A percentile compares a stretch with the other conserved stretches of the same genome.
phyloP scores from a whole-genome alignment of 345 rosid genomes.

The Brassica nigra region DNA sequence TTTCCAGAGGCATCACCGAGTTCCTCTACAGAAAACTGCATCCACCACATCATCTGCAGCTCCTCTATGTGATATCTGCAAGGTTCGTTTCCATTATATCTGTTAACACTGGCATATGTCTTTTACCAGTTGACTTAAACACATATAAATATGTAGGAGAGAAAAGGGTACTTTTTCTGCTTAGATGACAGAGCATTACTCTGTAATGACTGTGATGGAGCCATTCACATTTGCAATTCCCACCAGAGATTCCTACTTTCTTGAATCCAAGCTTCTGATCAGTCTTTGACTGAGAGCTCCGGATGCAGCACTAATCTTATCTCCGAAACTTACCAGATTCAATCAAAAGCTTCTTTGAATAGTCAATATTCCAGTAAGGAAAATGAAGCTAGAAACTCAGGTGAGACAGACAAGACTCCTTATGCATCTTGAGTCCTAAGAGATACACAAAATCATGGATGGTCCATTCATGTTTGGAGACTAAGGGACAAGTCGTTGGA shows the following conservation, averaged over 20 bases:
- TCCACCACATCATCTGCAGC: conserved; percentile 24
- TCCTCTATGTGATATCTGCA: conserved; percentile 47
- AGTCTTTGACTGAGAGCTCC: conserved; percentile 17
- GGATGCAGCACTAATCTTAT: conserved; percentile 31
- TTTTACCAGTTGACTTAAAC: neutral
- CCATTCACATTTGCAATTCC: conserved; percentile 37
- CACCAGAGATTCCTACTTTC: conserved; percentile 45
- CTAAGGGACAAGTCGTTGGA: neutral
- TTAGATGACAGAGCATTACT: conserved; percentile 49
- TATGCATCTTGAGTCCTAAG: conserved; percentile 16
- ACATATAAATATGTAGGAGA: conserved; percentile 25
- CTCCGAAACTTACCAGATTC: conserved; percentile 33
- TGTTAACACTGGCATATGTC: neutral
- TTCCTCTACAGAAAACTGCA: conserved; percentile 25
- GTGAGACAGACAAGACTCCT: conserved; percentile 9
- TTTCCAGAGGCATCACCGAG: conserved; percentile 41
- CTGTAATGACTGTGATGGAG: conserved; percentile 44
- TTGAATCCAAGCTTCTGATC: conserved; percentile 42
- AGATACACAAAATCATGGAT: conserved; percentile 9
- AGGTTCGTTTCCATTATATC: conserved; percentile 14
- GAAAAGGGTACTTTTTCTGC: conserved; percentile 44
- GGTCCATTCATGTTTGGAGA: conserved; percentile 37
- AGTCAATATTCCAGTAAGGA: conserved; percentile 33
- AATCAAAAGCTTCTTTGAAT: conserved; percentile 29
- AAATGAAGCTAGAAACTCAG: conserved; percentile 38